Base-by-base conservation (phyloP, 169 alveolate species). In the Cyclospora cayetanensis region DNA sequence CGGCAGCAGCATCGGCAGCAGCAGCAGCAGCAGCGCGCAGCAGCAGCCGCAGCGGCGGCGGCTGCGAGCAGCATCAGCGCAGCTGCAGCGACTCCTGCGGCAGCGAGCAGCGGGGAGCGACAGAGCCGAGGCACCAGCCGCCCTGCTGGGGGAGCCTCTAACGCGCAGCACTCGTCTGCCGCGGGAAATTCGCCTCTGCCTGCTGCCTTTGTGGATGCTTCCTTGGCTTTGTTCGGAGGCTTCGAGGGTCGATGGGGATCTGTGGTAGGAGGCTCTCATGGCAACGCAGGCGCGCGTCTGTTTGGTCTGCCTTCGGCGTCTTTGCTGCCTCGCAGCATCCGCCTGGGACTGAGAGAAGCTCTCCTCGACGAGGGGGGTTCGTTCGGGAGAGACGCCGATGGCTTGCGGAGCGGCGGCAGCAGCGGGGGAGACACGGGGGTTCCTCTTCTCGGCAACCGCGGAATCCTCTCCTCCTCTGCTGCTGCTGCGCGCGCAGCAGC, bases 1-100 rank as follows among this genome's bases (percentile, higher is more conserved):
- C 39, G 66, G 88, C 88, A 53, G 72, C 88, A 79, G 88, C 88
- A 79, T 43, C 68, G 34, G 74, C 87, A 87, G 77, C 92, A 66
- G 41, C 74, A 66, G 70, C 92, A 87, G 53, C 92, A 87, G 29
- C 77, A 35, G 18, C 18, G 72, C 46, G 88, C 88, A 2, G 88
- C 74, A 50, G 88, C 88, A 46, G 88, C 88, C 0, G 88, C 74
- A 0, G 79, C 50, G 3, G 79, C 50, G 3, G 74, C 11, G 11
- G 88, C 74, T 27, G 88, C 88, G 18, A 34, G 18, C 31, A 46
- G 72, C 88, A 11, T 35, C 27, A 46, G 50, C 11, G 88, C 41
- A 15, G 88, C 50, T 9, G 72, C 31, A 2, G 74, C 41, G 0
- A 65, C 31, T 3, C 34, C 34, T 22, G 11, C 86, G 7, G 34